phyloP scores from a whole-genome alignment of 371 early-diverging fungal genomes.

The Parasitella parasitica region DNA sequence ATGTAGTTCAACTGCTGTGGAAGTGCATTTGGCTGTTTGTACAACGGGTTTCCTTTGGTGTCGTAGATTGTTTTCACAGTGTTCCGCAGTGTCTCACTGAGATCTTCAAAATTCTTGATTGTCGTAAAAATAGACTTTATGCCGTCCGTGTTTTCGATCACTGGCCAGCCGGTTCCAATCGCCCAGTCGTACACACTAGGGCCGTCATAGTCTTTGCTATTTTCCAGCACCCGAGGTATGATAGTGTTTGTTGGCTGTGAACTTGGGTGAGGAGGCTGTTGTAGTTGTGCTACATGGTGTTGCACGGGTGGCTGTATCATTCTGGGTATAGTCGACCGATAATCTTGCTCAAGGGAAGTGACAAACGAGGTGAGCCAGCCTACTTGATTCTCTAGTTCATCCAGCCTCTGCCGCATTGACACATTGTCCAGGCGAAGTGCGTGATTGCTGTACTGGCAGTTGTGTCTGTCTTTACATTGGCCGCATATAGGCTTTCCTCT shows the following conservation, averaged over 20 bases:
- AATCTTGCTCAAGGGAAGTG: slow-evolving; percentile 10
- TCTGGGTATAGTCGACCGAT: slow-evolving; percentile 16
- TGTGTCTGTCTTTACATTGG: slow-evolving; percentile 28
- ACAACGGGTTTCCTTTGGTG: slow-evolving; percentile 6
- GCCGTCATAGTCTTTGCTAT: neutral
- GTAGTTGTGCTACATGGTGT: slow-evolving; percentile 5
- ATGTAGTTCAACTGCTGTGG: neutral
- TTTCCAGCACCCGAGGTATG: neutral
- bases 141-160: slow-evolving; percentile 20
- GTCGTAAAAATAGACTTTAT: slow-evolving; percentile 27
- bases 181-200: slow-evolving; percentile 27
- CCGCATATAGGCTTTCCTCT: slow-evolving; percentile 33
- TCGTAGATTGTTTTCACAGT: slow-evolving; percentile 16
- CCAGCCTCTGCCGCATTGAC: slow-evolving; percentile 28
- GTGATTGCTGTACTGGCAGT: slow-evolving; percentile 32
- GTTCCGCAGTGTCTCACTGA: slow-evolving; percentile 22
- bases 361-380: slow-evolving; percentile 12
- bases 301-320: slow-evolving; percentile 8
- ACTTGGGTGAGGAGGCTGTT: neutral
- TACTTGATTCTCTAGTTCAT: slow-evolving; percentile 25
- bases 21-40: neutral
- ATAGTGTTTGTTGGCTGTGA: neutral
- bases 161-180: slow-evolving; percentile 26
- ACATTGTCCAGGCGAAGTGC: slow-evolving; percentile 22
- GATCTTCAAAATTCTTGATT: slow-evolving; percentile 25